These are phyloP conservation scores for Penicillium pancosmium DNA, from an alignment of 495 filamentous ascomycete species.

Conservation along the genomic window DNA sequence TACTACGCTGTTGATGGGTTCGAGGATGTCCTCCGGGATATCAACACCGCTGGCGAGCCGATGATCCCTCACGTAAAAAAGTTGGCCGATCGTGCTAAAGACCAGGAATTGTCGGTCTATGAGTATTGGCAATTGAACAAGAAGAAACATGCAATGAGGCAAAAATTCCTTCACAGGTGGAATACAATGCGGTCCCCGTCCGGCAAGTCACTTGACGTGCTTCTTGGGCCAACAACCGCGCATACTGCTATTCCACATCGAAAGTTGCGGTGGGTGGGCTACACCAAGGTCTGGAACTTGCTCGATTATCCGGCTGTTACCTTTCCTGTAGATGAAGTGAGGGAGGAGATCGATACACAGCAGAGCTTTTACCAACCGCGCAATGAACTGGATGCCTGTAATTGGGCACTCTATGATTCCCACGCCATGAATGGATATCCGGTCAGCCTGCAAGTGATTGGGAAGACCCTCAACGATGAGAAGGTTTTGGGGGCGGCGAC, in stretches of 20 bases:
- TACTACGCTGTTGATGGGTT: constrained; percentile 59
- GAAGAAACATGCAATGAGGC: constrained; percentile 52
- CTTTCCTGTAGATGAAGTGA: constrained; percentile 56
- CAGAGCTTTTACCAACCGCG: constrained; percentile 49
- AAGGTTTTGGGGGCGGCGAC: constrained; percentile 47
- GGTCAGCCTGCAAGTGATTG: constrained; percentile 55
- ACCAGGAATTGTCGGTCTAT: constrained; percentile 48
- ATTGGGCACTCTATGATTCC: constrained; percentile 50
- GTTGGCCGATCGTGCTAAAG: constrained; percentile 47
- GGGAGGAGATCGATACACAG: constrained; percentile 46
- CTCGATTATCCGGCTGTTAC: constrained; percentile 64
- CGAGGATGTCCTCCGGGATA: constrained; percentile 54
- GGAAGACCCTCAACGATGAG: constrained; percentile 56
- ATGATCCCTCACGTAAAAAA: constrained; percentile 52
- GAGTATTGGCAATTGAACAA: constrained; percentile 60
- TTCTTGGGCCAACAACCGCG: constrained; percentile 58
- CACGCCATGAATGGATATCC: constrained; percentile 44
- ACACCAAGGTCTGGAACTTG: constrained; percentile 71
- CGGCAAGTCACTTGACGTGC: constrained; percentile 59
- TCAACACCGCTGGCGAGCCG: constrained; percentile 52
- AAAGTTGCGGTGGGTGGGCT: constrained; percentile 54
- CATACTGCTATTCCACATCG: constrained; percentile 51
- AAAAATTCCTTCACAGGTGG: constrained; percentile 60
- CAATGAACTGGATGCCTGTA: constrained; percentile 54
- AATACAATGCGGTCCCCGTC: constrained; percentile 47